Base-by-base conservation (phyloP, 2,329 filamentous ascomycete species). In the Penicillium sp. region DNA sequence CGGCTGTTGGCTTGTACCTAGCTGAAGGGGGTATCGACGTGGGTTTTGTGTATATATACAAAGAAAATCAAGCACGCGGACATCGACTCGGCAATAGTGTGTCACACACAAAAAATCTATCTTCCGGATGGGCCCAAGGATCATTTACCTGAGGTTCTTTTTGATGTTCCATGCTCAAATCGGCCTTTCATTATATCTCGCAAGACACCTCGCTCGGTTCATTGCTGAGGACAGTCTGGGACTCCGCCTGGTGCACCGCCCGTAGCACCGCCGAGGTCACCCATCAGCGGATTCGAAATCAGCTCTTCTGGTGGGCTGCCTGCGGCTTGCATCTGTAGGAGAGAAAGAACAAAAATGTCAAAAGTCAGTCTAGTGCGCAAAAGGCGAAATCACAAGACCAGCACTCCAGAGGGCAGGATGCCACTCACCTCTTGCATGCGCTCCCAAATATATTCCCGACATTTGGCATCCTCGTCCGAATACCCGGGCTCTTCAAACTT, bases 381-480 rank as follows among this genome's bases (percentile, higher is more conserved):
- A 32, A 32, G 29, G 29, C 29, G 8, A 32, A 32, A 18, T 3
- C 18, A 18, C 18, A 18, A 18, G 18, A 18, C 18, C 18, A 3
- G 18, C 18, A 18, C 18, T 18, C 18, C 18, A 18, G 18, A 18
- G 18, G 3, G 18, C 18, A 18, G 18, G 18, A 18, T 42, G 38
- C 29, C 7, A 65, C 78, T 66, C 70, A 95, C 91, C 83, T 91
- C 91, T 69, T 97, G 91, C 93, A 98, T 98, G 66, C 85, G 85
- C 63, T 96, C 90, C 56, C 96, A 91, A 61, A 98, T 93, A 69
- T 90, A 96, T 65, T 95, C 88, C 53, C 90, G 78, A 70, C 95
- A 88, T 39, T 80, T 77, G 11, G 85, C 72, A 65, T 94, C 91
- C 9, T 85, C 81, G 72, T 98, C 93, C 40, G 81, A 81, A 67